These are phyloP conservation scores for Coemansia guatemalensis DNA, from an alignment of 192 early-diverging fungal species.

Conservation along the genomic window DNA sequence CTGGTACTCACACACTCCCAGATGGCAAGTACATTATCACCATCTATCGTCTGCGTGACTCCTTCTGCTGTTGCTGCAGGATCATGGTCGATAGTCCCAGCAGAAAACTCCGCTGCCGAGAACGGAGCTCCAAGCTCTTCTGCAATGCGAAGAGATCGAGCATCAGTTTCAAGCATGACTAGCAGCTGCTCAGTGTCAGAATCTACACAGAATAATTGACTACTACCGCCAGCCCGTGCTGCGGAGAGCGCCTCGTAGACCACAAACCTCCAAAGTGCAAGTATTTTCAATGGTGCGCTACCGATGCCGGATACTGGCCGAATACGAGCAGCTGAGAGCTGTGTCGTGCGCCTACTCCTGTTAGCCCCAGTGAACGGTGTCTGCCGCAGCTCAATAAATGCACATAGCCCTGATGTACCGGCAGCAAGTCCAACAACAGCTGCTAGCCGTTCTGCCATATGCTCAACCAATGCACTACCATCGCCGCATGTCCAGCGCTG, in stretches of 20 bases:
- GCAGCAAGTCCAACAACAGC: constrained; percentile 5
- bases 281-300: not conserved
- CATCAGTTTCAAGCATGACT: not conserved
- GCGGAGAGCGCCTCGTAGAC: constrained; percentile 7
- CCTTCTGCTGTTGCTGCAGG: not conserved
- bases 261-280: constrained; percentile 12
- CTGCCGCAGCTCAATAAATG: constrained; percentile 6
- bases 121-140: not conserved
- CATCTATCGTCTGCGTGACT: not conserved
- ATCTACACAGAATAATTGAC: not conserved
- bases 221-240: not conserved
- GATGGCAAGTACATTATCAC: not conserved
- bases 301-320: not conserved
- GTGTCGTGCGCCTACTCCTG: not conserved
- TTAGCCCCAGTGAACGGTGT: not conserved
- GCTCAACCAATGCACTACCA: constrained; percentile 4
- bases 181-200: not conserved
- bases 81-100: not conserved
- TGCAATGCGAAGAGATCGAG: not conserved
- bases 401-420: constrained; percentile 3
- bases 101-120: not conserved
- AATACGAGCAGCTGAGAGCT: constrained; percentile 11
- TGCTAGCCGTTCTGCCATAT: constrained; percentile 8
- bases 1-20: not conserved
- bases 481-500: not conserved